Evolutionary conservation across 2,329 filamentous ascomycete species (phyloP), one percentile per base, ranked within the genome.

Genomic region (Colletotrichum caudatum): DNA sequence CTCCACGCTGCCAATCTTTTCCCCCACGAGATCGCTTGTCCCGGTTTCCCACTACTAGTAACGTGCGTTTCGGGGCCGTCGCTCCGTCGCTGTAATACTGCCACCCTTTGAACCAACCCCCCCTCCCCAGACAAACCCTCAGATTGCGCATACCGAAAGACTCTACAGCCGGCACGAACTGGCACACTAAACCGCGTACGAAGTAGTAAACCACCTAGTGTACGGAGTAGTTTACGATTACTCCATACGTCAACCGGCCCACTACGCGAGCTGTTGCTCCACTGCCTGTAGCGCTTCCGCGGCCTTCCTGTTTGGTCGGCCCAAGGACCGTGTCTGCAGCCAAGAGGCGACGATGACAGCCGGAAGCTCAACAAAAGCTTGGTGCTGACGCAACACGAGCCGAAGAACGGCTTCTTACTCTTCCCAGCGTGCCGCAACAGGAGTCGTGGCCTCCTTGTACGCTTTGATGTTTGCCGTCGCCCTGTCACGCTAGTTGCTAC

Each of bases 1-100:
- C 39, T 59, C 57, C 20, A 41, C n/a, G 14, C 23, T 60, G 69
- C 44, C 64, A 71, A 69, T 71, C 53, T 69, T 69, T 60, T 56
- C 11, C 65, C 39, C 14, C 11, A 29, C 46, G 16, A 48, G n/a
- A n/a, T 41, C 35, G 23, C 14, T n/a, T 54, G 18, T 20, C 51
- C 68, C 64, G 29, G 48, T 59, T 66, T 18, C 39, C 48, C 67
- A 50, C 37, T n/a, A 3, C 35, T 44, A 48, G 35, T 48, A 50
- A n/a, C 20, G 37, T 20, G 20, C 26, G 39, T 41, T 37, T 50
- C 20, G 23, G 11, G 23, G 29, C 33, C 33, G 3, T 33, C 41
- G 9, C 63, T 48, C 53, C 54, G 20, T 59, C 8, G 12, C 39
- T 33, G 8, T 33, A 12, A 35, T 23, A 20, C 33, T 20, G 37